Conservation (phyloP, 2,329 filamentous ascomycete species). For the Massarina eburnea region DNA sequence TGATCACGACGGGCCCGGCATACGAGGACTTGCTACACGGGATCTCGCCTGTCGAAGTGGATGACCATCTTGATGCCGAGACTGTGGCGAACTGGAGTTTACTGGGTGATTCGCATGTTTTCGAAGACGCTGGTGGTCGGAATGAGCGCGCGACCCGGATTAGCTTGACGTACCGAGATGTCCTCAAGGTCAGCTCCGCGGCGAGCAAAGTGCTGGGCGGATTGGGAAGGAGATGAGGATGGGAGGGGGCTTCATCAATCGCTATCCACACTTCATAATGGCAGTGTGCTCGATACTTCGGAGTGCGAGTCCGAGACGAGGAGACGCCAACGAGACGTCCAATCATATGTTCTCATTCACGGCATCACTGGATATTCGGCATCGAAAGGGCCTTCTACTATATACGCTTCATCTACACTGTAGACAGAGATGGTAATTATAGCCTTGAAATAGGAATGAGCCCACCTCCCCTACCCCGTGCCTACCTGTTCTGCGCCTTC, state of each 20-base stretch:
- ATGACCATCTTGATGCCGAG: slow-evolving; percentile 62
- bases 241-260: not conserved
- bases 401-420: too few relatives aligned
- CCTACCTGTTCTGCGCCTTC: too few relatives aligned
- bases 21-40: slow-evolving; percentile 76
- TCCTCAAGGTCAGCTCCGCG: slow-evolving; percentile 54
- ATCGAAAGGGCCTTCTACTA: too few relatives aligned
- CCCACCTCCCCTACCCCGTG: too few relatives aligned
- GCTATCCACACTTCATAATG: not conserved
- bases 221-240: slow-evolving; percentile 7
- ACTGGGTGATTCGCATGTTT: slow-evolving; percentile 53
- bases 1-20: slow-evolving; percentile 69
- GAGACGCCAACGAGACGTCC: too few relatives aligned
- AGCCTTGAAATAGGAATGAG: too few relatives aligned
- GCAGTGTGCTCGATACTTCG: not conserved
- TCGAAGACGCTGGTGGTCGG: slow-evolving; percentile 51
- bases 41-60: slow-evolving; percentile 65
- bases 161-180: slow-evolving; percentile 84
- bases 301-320: not conserved
- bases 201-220: slow-evolving; percentile 35
- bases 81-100: slow-evolving; percentile 71
- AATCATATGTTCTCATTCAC: too few relatives aligned
- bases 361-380: too few relatives aligned
- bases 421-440: too few relatives aligned
- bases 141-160: slow-evolving; percentile 63